Evolutionary conservation across 176 grass and related monocot genomes (phyloP).

Genomic region (Pontederia paniculata): DNA sequence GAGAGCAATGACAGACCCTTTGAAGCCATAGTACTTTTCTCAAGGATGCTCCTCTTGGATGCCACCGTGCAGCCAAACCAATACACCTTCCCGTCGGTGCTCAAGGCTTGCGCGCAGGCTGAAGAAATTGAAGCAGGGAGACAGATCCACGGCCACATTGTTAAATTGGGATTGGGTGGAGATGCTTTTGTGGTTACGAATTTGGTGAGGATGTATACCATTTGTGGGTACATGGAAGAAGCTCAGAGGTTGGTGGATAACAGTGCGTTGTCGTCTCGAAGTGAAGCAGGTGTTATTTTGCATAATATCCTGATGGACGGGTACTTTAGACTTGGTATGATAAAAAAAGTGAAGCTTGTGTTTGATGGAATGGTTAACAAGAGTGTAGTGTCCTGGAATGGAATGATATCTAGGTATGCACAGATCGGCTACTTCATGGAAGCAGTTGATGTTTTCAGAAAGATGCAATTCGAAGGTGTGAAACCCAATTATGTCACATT

Average conservation of each 20-base stretch:
- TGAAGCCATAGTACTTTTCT: constrained; percentile 23
- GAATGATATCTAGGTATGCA: constrained; percentile 16
- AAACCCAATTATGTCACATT: constrained; percentile 22
- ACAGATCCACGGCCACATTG: constrained; percentile 27
- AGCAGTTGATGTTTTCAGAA: constrained; percentile 12
- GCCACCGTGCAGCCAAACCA: constrained; percentile 25
- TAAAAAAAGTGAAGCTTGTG: neutral
- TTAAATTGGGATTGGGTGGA: constrained; percentile 21
- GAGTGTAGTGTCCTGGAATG: constrained; percentile 21
- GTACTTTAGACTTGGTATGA: constrained; percentile 16
- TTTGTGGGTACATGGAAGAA: constrained; percentile 19
- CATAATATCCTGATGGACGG: constrained; percentile 20
- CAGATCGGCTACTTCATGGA: constrained; percentile 11
- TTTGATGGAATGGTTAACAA: constrained; percentile 17
- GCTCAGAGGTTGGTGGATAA: neutral
- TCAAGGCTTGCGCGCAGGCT: constrained; percentile 50
- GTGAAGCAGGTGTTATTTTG: constrained; percentile 6
- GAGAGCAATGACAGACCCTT: constrained; percentile 15
- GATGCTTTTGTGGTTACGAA: constrained; percentile 57
- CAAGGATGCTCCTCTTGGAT: constrained; percentile 17
- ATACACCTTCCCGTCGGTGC: constrained; percentile 53
- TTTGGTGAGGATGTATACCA: constrained; percentile 28
- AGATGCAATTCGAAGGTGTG: constrained; percentile 14
- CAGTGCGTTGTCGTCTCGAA: neutral
- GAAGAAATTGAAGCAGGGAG: constrained; percentile 13